Conservation (phyloP, 75 land plant genomes). For the Larix kaempferi region DNA sequence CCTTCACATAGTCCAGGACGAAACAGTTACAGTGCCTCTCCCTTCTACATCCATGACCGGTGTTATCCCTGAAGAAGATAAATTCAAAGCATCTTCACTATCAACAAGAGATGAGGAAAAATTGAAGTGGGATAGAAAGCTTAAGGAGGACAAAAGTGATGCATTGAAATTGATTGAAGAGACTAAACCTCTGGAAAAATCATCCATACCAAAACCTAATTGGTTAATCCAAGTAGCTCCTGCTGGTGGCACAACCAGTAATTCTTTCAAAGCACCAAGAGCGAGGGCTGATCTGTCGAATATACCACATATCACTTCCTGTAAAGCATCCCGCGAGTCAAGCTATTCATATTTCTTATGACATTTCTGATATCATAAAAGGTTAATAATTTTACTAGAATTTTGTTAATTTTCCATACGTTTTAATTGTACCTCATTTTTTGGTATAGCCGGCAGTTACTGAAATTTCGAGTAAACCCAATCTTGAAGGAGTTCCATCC, state of each 20-base stretch:
- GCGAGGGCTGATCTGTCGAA: not conserved
- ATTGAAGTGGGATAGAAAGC: not conserved
- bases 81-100: not conserved
- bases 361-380: not conserved
- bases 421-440: not conserved
- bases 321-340: not conserved
- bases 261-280: not conserved
- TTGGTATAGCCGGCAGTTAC: slow-evolving; percentile 31
- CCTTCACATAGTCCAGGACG: slow-evolving; percentile 9
- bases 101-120: not conserved
- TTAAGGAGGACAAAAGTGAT: not conserved
- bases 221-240: not conserved
- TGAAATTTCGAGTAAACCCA: slow-evolving; percentile 42
- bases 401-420: not conserved
- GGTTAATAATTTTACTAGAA: too few species aligned
- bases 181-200: not conserved
- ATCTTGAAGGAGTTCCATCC: slow-evolving; percentile 27
- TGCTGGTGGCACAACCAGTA: not conserved
- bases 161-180: not conserved
- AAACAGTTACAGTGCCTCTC: not conserved
- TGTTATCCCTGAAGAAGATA: slow-evolving; percentile 2
- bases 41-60: not conserved
- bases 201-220: slow-evolving; percentile 7
- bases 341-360: not conserved
- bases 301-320: not conserved